Percentiles rank a stretch among this genome's conserved stretches.
Evolutionary conservation across 495 filamentous ascomycete genomes (phyloP).

Genomic region (Trichoderma orchidacearum): DNA sequence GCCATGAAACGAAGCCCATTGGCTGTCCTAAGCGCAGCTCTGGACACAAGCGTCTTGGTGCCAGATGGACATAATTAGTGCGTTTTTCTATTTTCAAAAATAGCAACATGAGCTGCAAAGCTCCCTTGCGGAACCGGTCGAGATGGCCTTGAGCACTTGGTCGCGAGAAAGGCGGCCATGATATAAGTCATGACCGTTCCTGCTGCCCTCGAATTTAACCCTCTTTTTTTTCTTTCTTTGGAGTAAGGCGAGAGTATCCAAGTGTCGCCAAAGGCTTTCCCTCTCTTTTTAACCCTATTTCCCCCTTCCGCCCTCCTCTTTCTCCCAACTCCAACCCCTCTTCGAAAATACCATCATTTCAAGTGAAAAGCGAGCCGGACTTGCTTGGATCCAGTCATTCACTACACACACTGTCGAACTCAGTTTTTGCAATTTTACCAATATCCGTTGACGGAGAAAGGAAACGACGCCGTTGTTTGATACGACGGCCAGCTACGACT

Average conservation of each 20-base stretch:
- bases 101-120: constrained; percentile 8
- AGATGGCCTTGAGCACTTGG: constrained; percentile 3
- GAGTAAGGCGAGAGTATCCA: constrained; percentile 25
- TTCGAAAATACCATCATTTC: constrained; percentile 6
- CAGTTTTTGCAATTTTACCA: not conserved
- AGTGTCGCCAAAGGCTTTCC: constrained; percentile 23
- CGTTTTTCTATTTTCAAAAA: constrained; percentile 18
- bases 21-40: constrained; percentile 29
- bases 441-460: not conserved
- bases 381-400: constrained; percentile 39
- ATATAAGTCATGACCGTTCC: constrained; percentile 38
- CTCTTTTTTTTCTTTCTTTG: constrained; percentile 14
- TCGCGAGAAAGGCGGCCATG: constrained; percentile 12
- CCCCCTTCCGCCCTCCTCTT: constrained; percentile 8
- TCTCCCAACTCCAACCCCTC: constrained; percentile 9
- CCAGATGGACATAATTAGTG: constrained; percentile 1
- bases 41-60: constrained; percentile 1
- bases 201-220: constrained; percentile 14
- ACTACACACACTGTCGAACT: constrained; percentile 8
- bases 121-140: constrained; percentile 10
- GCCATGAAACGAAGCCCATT: constrained; percentile 5
- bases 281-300: constrained; percentile 7
- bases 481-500: not conserved
- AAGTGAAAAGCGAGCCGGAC: constrained; percentile 36
- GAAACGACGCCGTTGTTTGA: constrained; percentile 1